Conservation (phyloP, 306 rosid species). For the Senna siamea region DNA sequence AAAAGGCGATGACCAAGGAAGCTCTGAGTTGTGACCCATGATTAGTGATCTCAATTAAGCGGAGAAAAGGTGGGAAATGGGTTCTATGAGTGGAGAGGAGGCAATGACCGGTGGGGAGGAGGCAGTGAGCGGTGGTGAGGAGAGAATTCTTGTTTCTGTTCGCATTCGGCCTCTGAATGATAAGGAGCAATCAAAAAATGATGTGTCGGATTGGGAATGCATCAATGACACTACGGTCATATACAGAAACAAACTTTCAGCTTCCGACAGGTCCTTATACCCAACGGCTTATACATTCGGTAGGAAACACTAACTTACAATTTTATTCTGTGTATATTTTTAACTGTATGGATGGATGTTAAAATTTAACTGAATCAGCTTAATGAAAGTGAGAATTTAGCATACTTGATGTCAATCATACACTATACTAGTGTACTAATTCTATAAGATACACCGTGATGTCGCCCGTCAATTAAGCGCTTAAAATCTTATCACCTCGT, state of each 20-base stretch:
- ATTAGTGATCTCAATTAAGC: conserved; percentile 23
- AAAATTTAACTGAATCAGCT: conserved; percentile 10
- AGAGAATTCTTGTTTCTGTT: conserved; percentile 84
- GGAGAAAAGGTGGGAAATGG: conserved; percentile 57
- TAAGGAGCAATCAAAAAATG: conserved; percentile 70
- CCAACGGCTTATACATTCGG: conserved; percentile 96
- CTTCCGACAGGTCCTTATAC: conserved; percentile 92
- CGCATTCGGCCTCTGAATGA: conserved; percentile 88
- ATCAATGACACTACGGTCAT: conserved; percentile 80
- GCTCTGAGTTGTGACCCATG: conserved; percentile 41
- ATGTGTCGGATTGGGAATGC: conserved; percentile 95
- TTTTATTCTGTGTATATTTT: conserved; percentile 5
- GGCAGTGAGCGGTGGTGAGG: conserved; percentile 49
- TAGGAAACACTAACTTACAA: conserved; percentile 42
- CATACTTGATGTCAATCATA: conserved; percentile 26
- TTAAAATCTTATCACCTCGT: conserved; percentile 5
- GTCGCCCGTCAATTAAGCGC: conserved; percentile 17
- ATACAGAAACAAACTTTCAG: conserved; percentile 80
- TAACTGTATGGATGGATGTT: conserved; percentile 8
- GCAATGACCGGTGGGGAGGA: conserved; percentile 49
- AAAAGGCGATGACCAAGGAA: conserved; percentile 34
- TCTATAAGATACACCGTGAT: neutral
- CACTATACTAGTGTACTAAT: neutral
- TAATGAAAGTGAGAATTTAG: conserved; percentile 10
- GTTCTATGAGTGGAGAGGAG: conserved; percentile 72